Conservation (phyloP, 768 basidiomycete species). For the Auriscalpium microsporum region DNA sequence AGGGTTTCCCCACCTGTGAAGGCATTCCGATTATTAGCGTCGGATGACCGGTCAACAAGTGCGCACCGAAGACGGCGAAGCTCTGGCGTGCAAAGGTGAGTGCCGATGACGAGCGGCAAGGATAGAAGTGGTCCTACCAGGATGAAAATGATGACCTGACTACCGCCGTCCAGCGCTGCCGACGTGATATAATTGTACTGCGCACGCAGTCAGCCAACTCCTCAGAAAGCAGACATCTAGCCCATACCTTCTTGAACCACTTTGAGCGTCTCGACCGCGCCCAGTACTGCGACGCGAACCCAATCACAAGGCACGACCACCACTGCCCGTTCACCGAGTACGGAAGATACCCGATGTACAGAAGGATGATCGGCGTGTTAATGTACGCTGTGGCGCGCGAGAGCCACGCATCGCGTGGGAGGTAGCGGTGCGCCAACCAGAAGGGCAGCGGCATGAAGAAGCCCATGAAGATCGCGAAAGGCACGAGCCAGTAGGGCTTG, state of each 20-base stretch:
- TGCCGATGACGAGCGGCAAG: not conserved
- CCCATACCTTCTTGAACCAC: constrained; percentile 39
- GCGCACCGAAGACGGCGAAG: constrained; percentile 30
- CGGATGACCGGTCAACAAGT: not conserved
- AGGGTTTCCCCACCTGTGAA: constrained; percentile 1
- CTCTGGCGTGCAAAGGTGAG: constrained; percentile 12
- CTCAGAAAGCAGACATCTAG: not conserved
- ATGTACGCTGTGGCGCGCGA: constrained; percentile 32
- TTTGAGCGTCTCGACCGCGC: constrained; percentile 32
- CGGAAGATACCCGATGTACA: constrained; percentile 31
- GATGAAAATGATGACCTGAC: constrained; percentile 42
- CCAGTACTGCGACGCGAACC: constrained; percentile 42
- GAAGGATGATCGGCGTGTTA: constrained; percentile 38
- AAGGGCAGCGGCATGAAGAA: constrained; percentile 41
- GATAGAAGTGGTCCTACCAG: constrained; percentile 26
- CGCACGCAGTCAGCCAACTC: too few species aligned
- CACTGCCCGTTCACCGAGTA: constrained; percentile 49
- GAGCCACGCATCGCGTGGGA: constrained; percentile 25
- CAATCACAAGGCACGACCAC: constrained; percentile 46
- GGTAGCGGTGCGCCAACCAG: constrained; percentile 35
- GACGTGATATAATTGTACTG: constrained; percentile 38
- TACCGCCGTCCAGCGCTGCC: constrained; percentile 43
- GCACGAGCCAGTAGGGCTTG: constrained; percentile 38
- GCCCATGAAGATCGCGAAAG: constrained; percentile 45
- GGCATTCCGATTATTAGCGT: not conserved